These are phyloP conservation scores for Apiotrichum mycotoxinovorans DNA, from an alignment of 1,284 basidiomycete species.

Conservation along the genomic window DNA sequence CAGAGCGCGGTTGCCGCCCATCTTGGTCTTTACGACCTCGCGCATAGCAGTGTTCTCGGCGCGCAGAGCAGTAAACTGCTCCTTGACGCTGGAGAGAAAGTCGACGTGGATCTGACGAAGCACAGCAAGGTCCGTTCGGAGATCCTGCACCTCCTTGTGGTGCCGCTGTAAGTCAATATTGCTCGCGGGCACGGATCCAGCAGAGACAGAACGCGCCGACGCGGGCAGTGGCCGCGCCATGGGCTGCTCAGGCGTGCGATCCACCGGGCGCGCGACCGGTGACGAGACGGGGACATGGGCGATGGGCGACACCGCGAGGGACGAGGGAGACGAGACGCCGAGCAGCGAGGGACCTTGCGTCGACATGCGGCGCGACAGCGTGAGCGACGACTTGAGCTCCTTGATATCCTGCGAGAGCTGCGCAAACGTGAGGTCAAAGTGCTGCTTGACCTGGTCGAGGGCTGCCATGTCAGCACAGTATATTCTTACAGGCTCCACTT, in stretches of 20 bases:
- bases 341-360: conserved; percentile 43
- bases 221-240: conserved; percentile 13
- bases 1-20: conserved; percentile 81
- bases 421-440: conserved; percentile 87
- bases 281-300: not conserved
- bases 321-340: conserved; percentile 15
- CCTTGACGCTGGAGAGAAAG: conserved; percentile 86
- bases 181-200: not conserved
- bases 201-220: not conserved
- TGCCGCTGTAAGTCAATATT: conserved; percentile 76
- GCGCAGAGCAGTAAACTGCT: conserved; percentile 70
- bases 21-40: conserved; percentile 73
- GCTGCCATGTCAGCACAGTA: conserved; percentile 55
- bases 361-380: conserved; percentile 52
- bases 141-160: conserved; percentile 88
- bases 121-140: conserved; percentile 86
- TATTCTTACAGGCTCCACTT: conserved; percentile 47
- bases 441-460: conserved; percentile 96
- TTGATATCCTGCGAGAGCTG: conserved; percentile 85
- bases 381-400: conserved; percentile 67
- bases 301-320: not conserved
- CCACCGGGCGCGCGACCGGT: conserved; percentile 15
- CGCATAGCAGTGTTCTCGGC: conserved; percentile 81
- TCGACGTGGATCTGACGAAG: conserved; percentile 92
- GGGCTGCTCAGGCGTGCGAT: conserved; percentile 21